Conservation (phyloP, 257 asterid species). For the Solanum dulcamara region DNA sequence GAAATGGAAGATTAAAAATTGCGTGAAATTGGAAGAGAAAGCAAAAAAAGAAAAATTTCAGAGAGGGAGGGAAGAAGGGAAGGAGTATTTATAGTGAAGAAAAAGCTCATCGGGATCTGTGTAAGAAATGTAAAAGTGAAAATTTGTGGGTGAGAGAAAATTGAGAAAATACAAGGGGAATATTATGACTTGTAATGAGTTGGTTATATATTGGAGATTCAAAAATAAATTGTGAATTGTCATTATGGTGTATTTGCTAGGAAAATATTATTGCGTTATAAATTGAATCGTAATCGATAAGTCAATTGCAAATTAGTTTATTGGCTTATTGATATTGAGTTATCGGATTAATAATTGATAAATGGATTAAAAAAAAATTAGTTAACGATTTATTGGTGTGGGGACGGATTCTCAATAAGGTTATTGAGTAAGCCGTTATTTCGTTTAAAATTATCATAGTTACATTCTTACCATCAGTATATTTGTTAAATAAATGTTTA, state of each 20-base stretch:
- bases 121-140: neutral
- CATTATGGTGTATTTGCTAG: neutral
- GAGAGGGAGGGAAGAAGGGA: neutral
- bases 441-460: too few species aligned
- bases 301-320: too few species aligned
- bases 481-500: too few species aligned
- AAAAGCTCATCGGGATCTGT: neutral
- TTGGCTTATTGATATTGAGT: too few species aligned
- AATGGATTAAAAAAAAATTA: too few species aligned
- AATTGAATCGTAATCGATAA: too few species aligned
- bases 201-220: neutral
- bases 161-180: neutral
- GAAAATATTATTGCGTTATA: rapidly evolving
- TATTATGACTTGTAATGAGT: neutral
- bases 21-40: neutral
- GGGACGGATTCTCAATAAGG: too few species aligned
- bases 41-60: neutral
- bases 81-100: neutral
- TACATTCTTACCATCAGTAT: too few species aligned
- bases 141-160: neutral
- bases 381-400: too few species aligned
- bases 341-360: too few species aligned
- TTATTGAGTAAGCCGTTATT: too few species aligned
- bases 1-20: neutral
- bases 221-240: neutral